Evolutionary conservation across 805 yeast species (phyloP).

Genomic region (Pichia gijzeniarum): DNA sequence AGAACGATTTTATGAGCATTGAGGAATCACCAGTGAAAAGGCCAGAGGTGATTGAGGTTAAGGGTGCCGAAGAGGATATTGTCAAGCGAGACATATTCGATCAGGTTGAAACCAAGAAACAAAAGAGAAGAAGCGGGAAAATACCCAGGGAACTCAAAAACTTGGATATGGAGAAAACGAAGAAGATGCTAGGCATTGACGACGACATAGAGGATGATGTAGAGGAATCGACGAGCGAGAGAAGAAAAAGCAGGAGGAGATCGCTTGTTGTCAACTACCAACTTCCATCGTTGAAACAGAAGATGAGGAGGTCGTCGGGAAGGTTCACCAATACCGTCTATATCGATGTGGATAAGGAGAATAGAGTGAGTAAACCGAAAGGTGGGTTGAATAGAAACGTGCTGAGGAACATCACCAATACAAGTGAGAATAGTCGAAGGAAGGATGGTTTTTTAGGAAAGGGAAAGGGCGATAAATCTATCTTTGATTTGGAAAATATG

Average conservation of each 20-base stretch:
- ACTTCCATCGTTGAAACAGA: conserved; percentile 58
- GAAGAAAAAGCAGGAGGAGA: conserved; percentile 36
- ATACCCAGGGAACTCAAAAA: conserved; percentile 33
- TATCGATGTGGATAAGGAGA: conserved; percentile 15
- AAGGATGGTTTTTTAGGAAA: background rate
- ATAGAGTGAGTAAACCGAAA: conserved; percentile 5
- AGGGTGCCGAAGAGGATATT: background rate
- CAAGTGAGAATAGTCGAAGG: background rate
- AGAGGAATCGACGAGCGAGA: conserved; percentile 10
- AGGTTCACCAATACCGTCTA: conserved; percentile 18
- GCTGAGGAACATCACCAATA: conserved; percentile 9
- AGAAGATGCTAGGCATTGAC: conserved; percentile 15
- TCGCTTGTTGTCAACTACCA: conserved; percentile 54
- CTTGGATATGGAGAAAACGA: conserved; percentile 27
- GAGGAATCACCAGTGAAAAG: too few species aligned
- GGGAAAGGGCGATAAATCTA: conserved; percentile 1
- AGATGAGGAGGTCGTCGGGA: conserved; percentile 61
- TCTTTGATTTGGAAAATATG: conserved; percentile 10
- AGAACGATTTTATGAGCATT: background rate
- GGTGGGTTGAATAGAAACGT: background rate
- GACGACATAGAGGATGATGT: conserved; percentile 24
- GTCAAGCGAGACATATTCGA: too few species aligned
- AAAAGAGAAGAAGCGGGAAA: conserved; percentile 12
- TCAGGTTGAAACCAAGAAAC: conserved; percentile 18
- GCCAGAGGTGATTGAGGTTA: too few species aligned